Evolutionary conservation across 345 rosid species (phyloP).

Genomic region (Hibiscus trionum): DNA sequence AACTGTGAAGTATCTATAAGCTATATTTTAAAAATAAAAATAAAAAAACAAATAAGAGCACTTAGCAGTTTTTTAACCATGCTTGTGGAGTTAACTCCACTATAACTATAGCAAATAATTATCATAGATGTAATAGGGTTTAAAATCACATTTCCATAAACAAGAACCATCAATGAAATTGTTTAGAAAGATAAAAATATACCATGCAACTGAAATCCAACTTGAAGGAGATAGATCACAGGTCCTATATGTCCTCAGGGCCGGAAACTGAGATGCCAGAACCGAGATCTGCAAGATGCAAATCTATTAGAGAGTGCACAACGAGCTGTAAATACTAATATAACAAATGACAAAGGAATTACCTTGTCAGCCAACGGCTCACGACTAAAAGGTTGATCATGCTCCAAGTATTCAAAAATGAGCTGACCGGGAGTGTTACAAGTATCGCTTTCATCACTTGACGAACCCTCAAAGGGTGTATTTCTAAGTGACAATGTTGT

Average conservation of each 20-base stretch:
- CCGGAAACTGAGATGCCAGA: slow-evolving; percentile 70
- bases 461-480: slow-evolving; percentile 40
- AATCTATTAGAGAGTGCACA: not conserved
- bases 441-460: slow-evolving; percentile 64
- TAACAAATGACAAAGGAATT: slow-evolving; percentile 15
- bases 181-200: not conserved
- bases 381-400: slow-evolving; percentile 70
- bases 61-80: no score
- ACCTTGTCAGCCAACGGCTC: slow-evolving; percentile 84
- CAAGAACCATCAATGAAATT: not conserved
- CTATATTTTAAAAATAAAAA: no score
- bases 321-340: not conserved
- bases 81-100: no score
- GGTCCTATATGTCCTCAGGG: slow-evolving; percentile 61
- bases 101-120: no score
- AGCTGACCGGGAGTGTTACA: slow-evolving; percentile 40
- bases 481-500: slow-evolving; percentile 42
- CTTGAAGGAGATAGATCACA: slow-evolving; percentile 75
- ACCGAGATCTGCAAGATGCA: slow-evolving; percentile 43
- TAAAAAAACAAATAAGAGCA: no score
- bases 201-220: slow-evolving; percentile 98
- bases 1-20: no score
- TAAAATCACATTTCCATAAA: not conserved
- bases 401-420: slow-evolving; percentile 69
- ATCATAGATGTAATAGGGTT: not conserved